Base-by-base conservation (phyloP, 768 basidiomycete species). In the Solioccasus polychromus region DNA sequence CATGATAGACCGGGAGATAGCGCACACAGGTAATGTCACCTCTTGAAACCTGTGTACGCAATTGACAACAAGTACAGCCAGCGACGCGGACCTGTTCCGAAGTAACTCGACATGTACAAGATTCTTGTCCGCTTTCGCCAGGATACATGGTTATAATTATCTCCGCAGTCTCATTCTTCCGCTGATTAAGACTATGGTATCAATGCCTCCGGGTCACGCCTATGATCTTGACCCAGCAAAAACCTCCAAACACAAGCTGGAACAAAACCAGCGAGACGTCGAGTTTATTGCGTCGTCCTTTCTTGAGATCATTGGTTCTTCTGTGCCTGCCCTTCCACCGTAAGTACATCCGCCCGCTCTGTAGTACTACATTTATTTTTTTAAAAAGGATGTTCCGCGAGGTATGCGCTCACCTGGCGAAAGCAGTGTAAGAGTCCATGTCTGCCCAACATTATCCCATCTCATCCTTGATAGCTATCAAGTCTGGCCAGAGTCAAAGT, bases 131-230 rank as follows among this genome's bases (percentile, higher is more conserved):
- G 80, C 83, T 2, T 94, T 94, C 55, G 90, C 89, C 4, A 83
- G 77, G 59, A 80, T 87, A n/a, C 90, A 93, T 50, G 94, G 93
- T 4, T 96, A 95, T 64, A 83, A 84, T 46, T 96, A 95, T 63
- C 71, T 96, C n/a, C 78, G 92, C 17, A 79, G 76, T 35, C 74
- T 94, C 19, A 77, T 95, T 36, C 71, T 77, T 34, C 90, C 92
- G 3, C 72, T 95, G 24, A 75, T 96, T 51, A 77, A 83, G 52
- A 79, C 78, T 18, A 87, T 96, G 77, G 66, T 75, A 5, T 71
- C 78, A 5, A 76, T 88, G 66, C 88, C 91, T 2, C 61, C 79
- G 7, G 89, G 84, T 9, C 80, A 80, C 45, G 79, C 80, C 2
- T 92, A 87, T 60, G 86, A 90, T 48, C 69, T 94, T 26, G 89